Evolutionary conservation across 371 early-diverging fungal species (phyloP).

Genomic region (Mucor sp.): DNA sequence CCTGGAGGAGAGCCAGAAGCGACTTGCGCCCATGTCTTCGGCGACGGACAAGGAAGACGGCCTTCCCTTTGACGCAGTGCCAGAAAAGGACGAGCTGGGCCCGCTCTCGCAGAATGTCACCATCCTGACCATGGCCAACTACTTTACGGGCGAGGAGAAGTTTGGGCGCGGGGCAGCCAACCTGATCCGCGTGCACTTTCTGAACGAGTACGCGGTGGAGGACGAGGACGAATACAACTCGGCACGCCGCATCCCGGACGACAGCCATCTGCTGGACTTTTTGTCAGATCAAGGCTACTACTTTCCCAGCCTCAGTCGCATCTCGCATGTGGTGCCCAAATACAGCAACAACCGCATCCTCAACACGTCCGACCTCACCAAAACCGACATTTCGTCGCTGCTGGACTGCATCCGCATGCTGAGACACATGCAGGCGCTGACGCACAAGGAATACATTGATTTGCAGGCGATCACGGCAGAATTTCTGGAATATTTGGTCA

Average conservation of each 20-base stretch:
- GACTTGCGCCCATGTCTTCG: constrained; percentile 24
- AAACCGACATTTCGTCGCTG: constrained; percentile 53
- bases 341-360: constrained; percentile 41
- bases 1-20: constrained; percentile 27
- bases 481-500: constrained; percentile 61
- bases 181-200: constrained; percentile 58
- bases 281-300: constrained; percentile 67
- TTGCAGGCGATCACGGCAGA: constrained; percentile 57
- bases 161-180: constrained; percentile 67
- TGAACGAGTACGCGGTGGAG: constrained; percentile 56
- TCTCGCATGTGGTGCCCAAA: constrained; percentile 58
- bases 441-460: constrained; percentile 68
- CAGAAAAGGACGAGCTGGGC: constrained; percentile 35
- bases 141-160: constrained; percentile 58
- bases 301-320: constrained; percentile 60
- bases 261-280: constrained; percentile 58
- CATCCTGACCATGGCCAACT: constrained; percentile 60
- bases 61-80: constrained; percentile 20
- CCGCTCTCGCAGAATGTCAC: constrained; percentile 62
- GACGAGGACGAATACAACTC: constrained; percentile 53
- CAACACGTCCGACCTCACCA: constrained; percentile 45
- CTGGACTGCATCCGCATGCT: constrained; percentile 62
- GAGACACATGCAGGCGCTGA: constrained; percentile 54
- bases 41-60: constrained; percentile 18
- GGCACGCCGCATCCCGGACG: constrained; percentile 52